A percentile compares a stretch with the other conserved stretches of the same genome.
Evolutionary conservation across 345 rosid species (phyloP).

Genomic region (Anacardium occidentale): DNA sequence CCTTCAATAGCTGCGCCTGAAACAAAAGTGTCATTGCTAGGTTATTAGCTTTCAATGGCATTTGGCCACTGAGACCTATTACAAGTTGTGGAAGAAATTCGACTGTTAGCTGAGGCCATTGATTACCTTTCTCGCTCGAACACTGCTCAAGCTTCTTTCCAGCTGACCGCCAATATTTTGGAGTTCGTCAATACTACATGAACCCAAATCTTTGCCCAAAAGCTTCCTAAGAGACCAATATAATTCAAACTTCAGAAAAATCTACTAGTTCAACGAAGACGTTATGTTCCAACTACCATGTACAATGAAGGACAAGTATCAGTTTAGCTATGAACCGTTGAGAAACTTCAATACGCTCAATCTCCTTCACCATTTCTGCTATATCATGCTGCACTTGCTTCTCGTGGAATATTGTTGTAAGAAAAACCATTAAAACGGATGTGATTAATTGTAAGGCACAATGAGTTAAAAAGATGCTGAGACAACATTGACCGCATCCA

Average conservation of each 20-base stretch:
- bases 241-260: slow-evolving; percentile 1
- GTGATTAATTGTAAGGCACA: neutral
- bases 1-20: slow-evolving; percentile 43
- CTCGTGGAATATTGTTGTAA: slow-evolving; percentile 14
- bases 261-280: neutral
- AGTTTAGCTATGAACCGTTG: slow-evolving; percentile 37
- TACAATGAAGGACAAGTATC: neutral
- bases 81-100: neutral
- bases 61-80: neutral
- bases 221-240: slow-evolving; percentile 43
- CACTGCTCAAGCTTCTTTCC: slow-evolving; percentile 43
- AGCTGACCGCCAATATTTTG: slow-evolving; percentile 39
- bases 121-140: slow-evolving; percentile 63
- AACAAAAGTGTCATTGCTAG: slow-evolving; percentile 7
- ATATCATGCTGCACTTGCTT: slow-evolving; percentile 49
- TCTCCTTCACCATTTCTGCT: slow-evolving; percentile 39
- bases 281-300: neutral
- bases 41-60: neutral
- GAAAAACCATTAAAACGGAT: neutral
- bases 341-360: slow-evolving; percentile 53
- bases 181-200: slow-evolving; percentile 48
- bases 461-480: neutral
- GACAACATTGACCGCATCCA: too few species aligned
- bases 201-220: slow-evolving; percentile 45
- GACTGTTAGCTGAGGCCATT: neutral